phyloP scores from a whole-genome alignment of 805 yeast genomes.

The Cyberlindnera japonica region DNA sequence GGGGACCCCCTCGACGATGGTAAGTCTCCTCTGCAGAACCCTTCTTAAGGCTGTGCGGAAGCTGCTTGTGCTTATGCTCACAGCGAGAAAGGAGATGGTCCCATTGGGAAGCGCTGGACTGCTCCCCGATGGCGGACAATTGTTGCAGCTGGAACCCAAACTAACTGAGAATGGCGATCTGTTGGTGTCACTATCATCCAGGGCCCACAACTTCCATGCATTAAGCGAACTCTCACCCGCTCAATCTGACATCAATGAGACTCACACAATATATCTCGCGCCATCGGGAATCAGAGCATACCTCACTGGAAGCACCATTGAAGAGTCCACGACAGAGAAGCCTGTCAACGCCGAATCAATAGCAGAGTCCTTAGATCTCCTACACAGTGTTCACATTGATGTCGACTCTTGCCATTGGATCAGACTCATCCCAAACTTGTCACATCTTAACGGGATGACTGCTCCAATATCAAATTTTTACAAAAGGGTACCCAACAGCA shows the following conservation, averaged over 20 bases:
- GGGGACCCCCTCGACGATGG: constrained; percentile 30
- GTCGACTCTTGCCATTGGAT: constrained; percentile 45
- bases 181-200: constrained; percentile 32
- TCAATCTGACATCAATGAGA: constrained; percentile 21
- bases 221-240: constrained; percentile 25
- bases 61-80: constrained; percentile 33
- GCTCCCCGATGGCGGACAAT: constrained; percentile 25
- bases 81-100: constrained; percentile 34
- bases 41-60: constrained; percentile 48
- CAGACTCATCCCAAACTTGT: constrained; percentile 61
- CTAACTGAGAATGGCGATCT: constrained; percentile 44
- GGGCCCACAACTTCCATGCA: constrained; percentile 31
- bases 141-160: constrained; percentile 46
- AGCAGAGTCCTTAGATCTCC: constrained; percentile 33
- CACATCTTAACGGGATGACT: constrained; percentile 65
- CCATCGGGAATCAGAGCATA: constrained; percentile 55
- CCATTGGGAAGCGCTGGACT: constrained; percentile 50
- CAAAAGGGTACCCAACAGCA: constrained; percentile 45
- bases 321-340: constrained; percentile 35
- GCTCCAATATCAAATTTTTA: constrained; percentile 58
- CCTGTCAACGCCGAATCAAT: constrained; percentile 41
- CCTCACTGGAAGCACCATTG: constrained; percentile 33
- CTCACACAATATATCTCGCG: constrained; percentile 44
- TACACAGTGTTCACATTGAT: constrained; percentile 30
- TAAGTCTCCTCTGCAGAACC: constrained; percentile 37